Conservation (phyloP, 371 early-diverging fungal species). For the Haplosporangium sp. region DNA sequence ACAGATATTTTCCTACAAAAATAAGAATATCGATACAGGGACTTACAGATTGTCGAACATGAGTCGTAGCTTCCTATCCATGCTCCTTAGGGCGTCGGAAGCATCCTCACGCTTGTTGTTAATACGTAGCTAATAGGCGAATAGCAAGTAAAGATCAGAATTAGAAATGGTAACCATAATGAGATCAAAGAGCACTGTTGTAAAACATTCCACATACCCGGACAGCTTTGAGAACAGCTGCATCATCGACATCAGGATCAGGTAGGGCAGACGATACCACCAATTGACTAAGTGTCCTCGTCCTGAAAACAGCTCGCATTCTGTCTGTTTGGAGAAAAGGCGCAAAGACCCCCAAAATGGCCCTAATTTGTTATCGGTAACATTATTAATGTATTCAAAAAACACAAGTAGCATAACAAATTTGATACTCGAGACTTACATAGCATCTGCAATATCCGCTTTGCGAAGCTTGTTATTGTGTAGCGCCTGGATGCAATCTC, state of each 20-base stretch:
- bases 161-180: constrained; percentile 10
- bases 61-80: constrained; percentile 14
- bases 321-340: constrained; percentile 24
- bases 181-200: not conserved
- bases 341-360: constrained; percentile 20
- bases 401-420: not conserved
- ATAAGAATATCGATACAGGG: not conserved
- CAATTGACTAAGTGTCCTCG: constrained; percentile 21
- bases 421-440: constrained; percentile 13
- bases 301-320: constrained; percentile 19
- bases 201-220: constrained; percentile 22
- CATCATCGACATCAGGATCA: constrained; percentile 28
- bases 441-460: constrained; percentile 28
- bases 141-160: not conserved
- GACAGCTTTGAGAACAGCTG: constrained; percentile 23
- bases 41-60: constrained; percentile 30
- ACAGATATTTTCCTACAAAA: not conserved
- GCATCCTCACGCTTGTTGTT: constrained; percentile 27
- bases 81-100: constrained; percentile 5
- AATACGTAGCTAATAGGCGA: constrained; percentile 17
- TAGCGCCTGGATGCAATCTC: constrained; percentile 19
- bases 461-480: constrained; percentile 10
- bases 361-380: constrained; percentile 14
- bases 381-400: constrained; percentile 1
- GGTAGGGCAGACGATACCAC: constrained; percentile 12